phyloP scores from a whole-genome alignment of 306 rosid genomes.

The Vigna nakashimae region DNA sequence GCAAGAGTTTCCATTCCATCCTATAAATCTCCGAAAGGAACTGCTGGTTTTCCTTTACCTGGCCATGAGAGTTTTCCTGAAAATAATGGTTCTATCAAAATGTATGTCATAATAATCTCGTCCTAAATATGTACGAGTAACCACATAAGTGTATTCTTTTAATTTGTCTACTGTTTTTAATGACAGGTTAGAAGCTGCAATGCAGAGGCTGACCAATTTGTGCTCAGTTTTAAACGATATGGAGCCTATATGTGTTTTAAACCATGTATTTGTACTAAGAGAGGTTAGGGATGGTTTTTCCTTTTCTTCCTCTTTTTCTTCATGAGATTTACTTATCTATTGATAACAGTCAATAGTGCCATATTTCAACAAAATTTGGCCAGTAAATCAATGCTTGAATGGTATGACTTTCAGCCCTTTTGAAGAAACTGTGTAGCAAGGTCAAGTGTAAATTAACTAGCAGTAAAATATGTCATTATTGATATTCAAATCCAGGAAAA shows the following conservation, averaged over 20 bases:
- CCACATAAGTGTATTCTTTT: constrained; percentile 26
- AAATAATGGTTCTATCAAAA: constrained; percentile 88
- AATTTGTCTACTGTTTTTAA: constrained; percentile 21
- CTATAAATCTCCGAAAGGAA: constrained; percentile 85
- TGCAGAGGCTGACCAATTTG: constrained; percentile 96
- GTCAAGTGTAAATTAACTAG: background rate
- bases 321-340: constrained; percentile 11
- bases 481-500: background rate
- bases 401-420: background rate
- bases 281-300: constrained; percentile 70
- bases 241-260: constrained; percentile 98
- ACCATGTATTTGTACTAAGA: constrained; percentile 91
- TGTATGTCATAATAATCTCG: constrained; percentile 57
- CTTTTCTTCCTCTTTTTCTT: constrained; percentile 23
- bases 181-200: constrained; percentile 98
- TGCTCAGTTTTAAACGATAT: constrained; percentile 97
- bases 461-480: background rate
- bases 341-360: constrained; percentile 18
- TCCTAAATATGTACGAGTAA: constrained; percentile 33
- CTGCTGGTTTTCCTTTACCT: constrained; percentile 80
- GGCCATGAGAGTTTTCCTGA: constrained; percentile 98
- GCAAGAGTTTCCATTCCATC: constrained; percentile 77
- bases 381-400: constrained; percentile 1
- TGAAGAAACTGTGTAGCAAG: constrained; percentile 5
- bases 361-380: constrained; percentile 9